A percentile compares a stretch with the other conserved stretches of the same genome.
Evolutionary conservation across 129 eudicot species (phyloP).

Genomic region (Flaveria ramosissima): DNA sequence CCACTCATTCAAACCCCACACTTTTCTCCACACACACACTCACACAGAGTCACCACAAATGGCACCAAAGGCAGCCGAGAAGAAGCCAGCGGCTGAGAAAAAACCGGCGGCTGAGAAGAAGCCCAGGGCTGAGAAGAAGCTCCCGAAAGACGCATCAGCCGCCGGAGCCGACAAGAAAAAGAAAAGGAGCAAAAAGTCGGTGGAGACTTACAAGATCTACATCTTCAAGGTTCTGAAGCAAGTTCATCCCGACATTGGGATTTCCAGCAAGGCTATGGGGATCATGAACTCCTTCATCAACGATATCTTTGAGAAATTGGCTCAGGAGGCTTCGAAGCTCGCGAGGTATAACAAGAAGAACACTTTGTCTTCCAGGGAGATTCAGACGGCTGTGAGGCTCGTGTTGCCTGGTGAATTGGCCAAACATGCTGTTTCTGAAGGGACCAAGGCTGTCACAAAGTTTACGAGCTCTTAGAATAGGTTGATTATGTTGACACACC

Average conservation of each 20-base stretch:
- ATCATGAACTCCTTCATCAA: conserved; percentile 21
- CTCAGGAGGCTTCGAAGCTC: conserved; percentile 29
- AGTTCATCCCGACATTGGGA: conserved; percentile 38
- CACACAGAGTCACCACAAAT: not conserved
- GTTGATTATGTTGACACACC: not conserved
- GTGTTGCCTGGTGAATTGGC: conserved; percentile 49
- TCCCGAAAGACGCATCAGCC: conserved; percentile 40
- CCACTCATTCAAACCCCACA: not conserved
- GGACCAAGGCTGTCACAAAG: conserved; percentile 44
- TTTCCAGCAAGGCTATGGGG: conserved; percentile 32
- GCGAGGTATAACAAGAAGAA: conserved; percentile 43
- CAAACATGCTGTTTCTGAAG: conserved; percentile 41
- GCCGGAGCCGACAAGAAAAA: conserved; percentile 40
- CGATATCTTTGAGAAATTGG: conserved; percentile 30
- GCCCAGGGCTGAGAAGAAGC: conserved; percentile 48
- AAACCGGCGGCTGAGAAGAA: conserved; percentile 46
- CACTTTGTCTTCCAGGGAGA: conserved; percentile 28
- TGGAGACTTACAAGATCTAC: conserved; percentile 44
- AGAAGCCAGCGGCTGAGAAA: conserved; percentile 43
- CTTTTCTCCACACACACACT: too few species aligned
- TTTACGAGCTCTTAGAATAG: conserved; percentile 38
- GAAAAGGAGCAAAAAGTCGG: conserved; percentile 42
- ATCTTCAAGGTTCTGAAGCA: conserved; percentile 45
- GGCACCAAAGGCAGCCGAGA: conserved; percentile 41
- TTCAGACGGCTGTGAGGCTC: conserved; percentile 49